These are phyloP conservation scores for Anisodus acutangulus DNA, from an alignment of 257 asterid species.

Conservation along the genomic window DNA sequence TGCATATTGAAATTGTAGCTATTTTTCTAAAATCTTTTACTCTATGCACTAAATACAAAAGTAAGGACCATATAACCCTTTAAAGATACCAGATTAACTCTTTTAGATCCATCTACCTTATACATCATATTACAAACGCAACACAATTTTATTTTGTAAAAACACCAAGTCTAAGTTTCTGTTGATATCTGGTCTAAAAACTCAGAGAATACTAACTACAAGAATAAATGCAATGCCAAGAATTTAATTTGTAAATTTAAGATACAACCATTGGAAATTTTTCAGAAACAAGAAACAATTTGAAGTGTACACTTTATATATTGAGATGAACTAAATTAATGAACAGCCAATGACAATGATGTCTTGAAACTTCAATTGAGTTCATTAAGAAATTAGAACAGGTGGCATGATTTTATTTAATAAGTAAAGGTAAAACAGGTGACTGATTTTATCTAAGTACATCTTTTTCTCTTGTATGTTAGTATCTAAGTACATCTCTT, in stretches of 20 bases:
- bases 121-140: not conserved
- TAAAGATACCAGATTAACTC: not conserved
- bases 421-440: too few relatives aligned
- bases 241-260: not conserved
- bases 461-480: not conserved
- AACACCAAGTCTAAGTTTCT: not conserved
- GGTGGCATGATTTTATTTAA: not conserved
- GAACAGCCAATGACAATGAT: not conserved
- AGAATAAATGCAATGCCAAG: conserved; percentile 1
- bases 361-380: not conserved
- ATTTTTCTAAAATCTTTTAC: not conserved
- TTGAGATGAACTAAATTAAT: not conserved
- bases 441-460: too few relatives aligned
- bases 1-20: not conserved
- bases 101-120: not conserved
- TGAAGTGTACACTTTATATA: not conserved
- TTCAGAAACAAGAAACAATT: not conserved
- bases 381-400: not conserved
- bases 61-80: not conserved
- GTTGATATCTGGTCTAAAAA: not conserved
- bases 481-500: not conserved
- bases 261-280: not conserved
- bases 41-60: not conserved
- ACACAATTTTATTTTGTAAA: not conserved
- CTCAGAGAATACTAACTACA: not conserved